Percentiles rank a stretch among this genome's conserved stretches.
Conservation (phyloP, 345 rosid genomes). For the Citrus hindsii region DNA sequence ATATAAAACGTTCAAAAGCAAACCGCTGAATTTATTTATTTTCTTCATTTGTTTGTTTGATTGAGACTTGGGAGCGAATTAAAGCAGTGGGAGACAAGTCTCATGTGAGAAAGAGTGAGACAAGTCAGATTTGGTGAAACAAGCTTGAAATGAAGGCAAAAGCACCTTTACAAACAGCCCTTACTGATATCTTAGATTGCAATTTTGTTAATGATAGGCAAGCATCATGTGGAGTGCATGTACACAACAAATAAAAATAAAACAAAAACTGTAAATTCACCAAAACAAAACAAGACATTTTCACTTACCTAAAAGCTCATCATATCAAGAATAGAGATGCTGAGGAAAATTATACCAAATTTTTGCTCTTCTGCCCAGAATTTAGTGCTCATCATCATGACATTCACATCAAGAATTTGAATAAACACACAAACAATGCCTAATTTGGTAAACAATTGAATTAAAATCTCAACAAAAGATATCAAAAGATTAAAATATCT, state of each 20-base stretch:
- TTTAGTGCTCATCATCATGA: neutral
- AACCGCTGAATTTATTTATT: neutral
- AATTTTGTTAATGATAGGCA: slow-evolving; percentile 24
- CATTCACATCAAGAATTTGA: neutral
- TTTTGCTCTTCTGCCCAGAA: neutral
- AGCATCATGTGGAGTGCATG: slow-evolving; percentile 16
- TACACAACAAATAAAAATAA: neutral
- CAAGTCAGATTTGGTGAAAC: neutral
- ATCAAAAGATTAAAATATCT: neutral
- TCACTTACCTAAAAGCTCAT: slow-evolving; percentile 16
- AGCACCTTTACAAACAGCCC: slow-evolving; percentile 10
- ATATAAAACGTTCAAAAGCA: neutral
- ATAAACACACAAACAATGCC: neutral
- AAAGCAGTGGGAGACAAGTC: neutral
- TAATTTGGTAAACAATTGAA: too few species aligned
- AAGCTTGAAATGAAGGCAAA: slow-evolving; percentile 33
- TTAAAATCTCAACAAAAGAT: too few species aligned
- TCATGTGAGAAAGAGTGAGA: neutral
- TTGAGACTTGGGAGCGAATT: neutral
- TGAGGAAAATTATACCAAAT: slow-evolving; percentile 11
- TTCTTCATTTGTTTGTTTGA: neutral
- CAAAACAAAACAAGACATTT: neutral
- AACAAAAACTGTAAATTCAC: neutral
- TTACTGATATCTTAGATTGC: slow-evolving; percentile 24
- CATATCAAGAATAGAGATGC: slow-evolving; percentile 12